These are phyloP conservation scores for Pythium scleroteichum DNA, from an alignment of 352 stramenopile genomes.

Conservation along the genomic window DNA sequence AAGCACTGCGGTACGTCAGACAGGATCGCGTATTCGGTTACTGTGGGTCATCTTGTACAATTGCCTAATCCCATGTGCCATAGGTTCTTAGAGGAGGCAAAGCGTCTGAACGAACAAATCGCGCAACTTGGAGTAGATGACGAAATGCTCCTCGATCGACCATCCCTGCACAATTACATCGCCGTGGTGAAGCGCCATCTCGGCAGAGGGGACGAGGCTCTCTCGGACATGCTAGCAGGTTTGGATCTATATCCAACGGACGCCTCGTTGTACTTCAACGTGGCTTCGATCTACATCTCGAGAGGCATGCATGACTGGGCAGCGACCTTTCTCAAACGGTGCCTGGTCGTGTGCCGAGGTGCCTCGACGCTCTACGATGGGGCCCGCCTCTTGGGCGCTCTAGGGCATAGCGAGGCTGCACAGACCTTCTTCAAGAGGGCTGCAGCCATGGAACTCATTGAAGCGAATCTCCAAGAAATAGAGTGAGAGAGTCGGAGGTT, in stretches of 20 bases:
- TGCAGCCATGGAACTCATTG: background rate
- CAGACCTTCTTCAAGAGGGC: slow-evolving; percentile 27
- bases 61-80: no score
- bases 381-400: slow-evolving; percentile 1
- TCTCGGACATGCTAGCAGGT: slow-evolving; percentile 35
- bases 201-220: slow-evolving; percentile 33
- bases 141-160: slow-evolving; percentile 11
- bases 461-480: background rate
- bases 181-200: slow-evolving; percentile 30
- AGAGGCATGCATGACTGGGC: slow-evolving; percentile 24
- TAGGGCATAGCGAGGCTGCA: slow-evolving; percentile 23
- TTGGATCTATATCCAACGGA: slow-evolving; percentile 40
- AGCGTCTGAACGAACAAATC: slow-evolving; percentile 13
- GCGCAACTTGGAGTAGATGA: slow-evolving; percentile 1
- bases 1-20: slow-evolving; percentile 5
- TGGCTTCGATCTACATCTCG: slow-evolving; percentile 35
- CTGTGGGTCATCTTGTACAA: no score
- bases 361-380: background rate
- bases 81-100: slow-evolving; percentile 12
- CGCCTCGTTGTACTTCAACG: slow-evolving; percentile 51
- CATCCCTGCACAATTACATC: slow-evolving; percentile 51
- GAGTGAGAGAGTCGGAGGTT: background rate
- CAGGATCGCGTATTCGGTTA: background rate
- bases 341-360: slow-evolving; percentile 12
- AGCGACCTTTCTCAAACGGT: slow-evolving; percentile 14